Evolutionary conservation across 257 asterid genomes (phyloP), one percentile per base, ranked within the genome.

Genomic region (Scutellaria baicalensis): DNA sequence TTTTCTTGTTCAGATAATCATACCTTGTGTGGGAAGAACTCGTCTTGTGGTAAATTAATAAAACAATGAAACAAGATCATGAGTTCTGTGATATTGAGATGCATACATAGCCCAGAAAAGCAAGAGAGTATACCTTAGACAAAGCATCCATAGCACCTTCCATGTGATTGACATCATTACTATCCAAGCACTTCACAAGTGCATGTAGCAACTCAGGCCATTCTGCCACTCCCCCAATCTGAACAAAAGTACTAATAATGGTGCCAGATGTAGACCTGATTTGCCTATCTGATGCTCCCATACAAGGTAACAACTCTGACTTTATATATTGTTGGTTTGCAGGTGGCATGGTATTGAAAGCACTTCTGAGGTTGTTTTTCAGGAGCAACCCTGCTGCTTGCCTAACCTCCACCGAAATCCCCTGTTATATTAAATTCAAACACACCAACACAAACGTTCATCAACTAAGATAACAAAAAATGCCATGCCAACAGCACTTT

Each of bases 81-180:
- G 33, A 31, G 21, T 56, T 27, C 77, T 62, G 55, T 9, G 11
- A 33, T 52, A 40, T 43, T 27, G 57, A 9, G 52, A 27, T 47
- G 36, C 66, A 6, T 39, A 65, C 44, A 20, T 21, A 67, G 69
- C 42, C 54, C 45, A 74, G 44, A 58, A 43, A 71, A 59, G 61
- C 52, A 44, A 55, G 57, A 43, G 47, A 60, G 61, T 14, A 62
- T 74, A 95, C 99, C 99, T 95, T 95, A 20, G 99, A 92, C 77
- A 95, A 82, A 8, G 99, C 98, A 85, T 95, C 99, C 98, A 95
- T 89, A 66, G 99, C 98, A 78, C 99, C 99, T 83, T 95, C 99
- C 91, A 92, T 82, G 80, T 82, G 98, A 82, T 89, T 86, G 67
- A 68, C 62, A 56, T 88, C 98, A 81, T 88, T 89, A 82, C 98